Base-by-base conservation (phyloP, 2,329 filamentous ascomycete genomes). In the Pestalotiopsis sp. region DNA sequence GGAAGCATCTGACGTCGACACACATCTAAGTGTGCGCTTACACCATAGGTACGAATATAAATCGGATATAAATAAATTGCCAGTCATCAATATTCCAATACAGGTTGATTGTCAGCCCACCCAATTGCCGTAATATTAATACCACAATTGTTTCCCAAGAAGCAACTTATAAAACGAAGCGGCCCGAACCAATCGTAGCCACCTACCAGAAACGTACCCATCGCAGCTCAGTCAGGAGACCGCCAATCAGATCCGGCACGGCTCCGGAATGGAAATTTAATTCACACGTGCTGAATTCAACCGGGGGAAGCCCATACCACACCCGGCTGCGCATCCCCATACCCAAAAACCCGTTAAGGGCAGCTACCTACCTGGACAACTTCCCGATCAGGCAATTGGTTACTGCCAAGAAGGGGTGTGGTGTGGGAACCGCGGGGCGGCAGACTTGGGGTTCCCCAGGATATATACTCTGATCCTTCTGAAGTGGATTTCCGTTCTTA, bases 381-480 rank as follows among this genome's bases (percentile, higher is more conserved):
- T 59, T 59, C 57, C 57, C 23, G 23, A 27, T 59, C 27, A 27
- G 57, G 57, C 57, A 59, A 59, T 59, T 59, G 57, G 57, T 17
- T 59, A 59, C 31, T 36, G 31, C 27, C 27, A 36, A 59, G 57
- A 59, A 20, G 31, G 27, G 23, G 45, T 52, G 17, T 58, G 57
- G 57, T 59, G 57, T 36, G 31, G 31, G 31, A 23, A n/a, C 57
- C 57, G 57, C 25, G 57, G 57, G 57, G 57, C 23, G 31, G 31
- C 1, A 59, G 20, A 59, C 45, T 52, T n/a, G 45, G 56, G 57
- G 14, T 36, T 36, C 31, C 31, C 31, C 7, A 36, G 23, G 27
- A 27, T 59, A 59, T 59, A 59, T 59, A 59, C 57, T 59, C 14
- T 23, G 23, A 23, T 13, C 23, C 57, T 27, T 36, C 27, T 59